Evolutionary conservation across 2,329 filamentous ascomycete species (phyloP), one percentile per base, ranked within the genome.

Genomic region (Aspergillus hiratsukae): DNA sequence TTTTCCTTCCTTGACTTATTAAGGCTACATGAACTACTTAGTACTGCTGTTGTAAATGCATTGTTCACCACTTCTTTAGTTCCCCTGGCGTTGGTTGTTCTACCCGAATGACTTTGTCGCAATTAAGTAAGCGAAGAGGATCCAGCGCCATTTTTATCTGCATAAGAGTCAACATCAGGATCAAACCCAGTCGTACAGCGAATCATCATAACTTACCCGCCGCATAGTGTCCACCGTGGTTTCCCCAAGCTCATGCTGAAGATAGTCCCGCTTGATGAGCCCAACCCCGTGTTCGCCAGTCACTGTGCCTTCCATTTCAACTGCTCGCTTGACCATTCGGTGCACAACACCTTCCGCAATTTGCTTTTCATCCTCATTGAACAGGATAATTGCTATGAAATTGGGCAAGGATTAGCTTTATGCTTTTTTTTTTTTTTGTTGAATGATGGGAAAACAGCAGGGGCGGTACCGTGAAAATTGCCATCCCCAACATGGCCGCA

Each of bases 401-500:
- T 31, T 48, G 48, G 48, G 31, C 1, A 37, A 7, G 25, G 6
- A 46, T 45, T 14, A 35, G 19, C 10, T 40, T 21, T 4, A 17
- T 41, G 8, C 14, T 23, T 29, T 3, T 37, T 19, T 6, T 23
- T 17, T 23, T 23, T 23, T 23, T n/a, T n/a, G n/a, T n/a, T n/a
- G n/a, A 17, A 25, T 17, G 10, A 29, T 35, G 45, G 17, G 48
- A 37, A 43, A 28, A 45, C n/a, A 28, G 46, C 40, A 29, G 17
- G 35, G 61, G 68, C 67, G 69, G 76, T 75, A 80, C 84, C 79
- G 66, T 90, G 87, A 65, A 90, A 90, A 65, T 90, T 90, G 21
- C 87, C 87, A 69, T 90, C 87, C 1, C 87, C 87, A 1, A 89
- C 87, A 67, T 90, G 87, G 0, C 87, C 87, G 25, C 88, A 80